Evolutionary conservation across 441 rosid genomes (phyloP), one percentile per base, ranked within the genome.

Genomic region (Pelargonium myrrhifolium): DNA sequence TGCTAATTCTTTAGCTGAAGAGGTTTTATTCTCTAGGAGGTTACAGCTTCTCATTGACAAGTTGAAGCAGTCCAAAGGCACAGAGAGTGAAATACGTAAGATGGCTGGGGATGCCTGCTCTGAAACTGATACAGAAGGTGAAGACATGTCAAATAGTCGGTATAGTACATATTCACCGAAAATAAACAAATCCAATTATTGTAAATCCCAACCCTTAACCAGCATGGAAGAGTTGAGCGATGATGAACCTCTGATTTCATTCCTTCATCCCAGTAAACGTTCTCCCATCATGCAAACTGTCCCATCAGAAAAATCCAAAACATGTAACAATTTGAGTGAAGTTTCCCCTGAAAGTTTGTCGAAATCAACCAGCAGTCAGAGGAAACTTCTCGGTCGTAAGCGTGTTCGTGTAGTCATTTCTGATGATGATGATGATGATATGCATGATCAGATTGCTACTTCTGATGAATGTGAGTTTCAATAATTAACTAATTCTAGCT

Each of bases 381-480:
- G 85, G 77, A 82, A 83, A 76, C 68, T 68, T 76, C 74, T 70
- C 79, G 82, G 87, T 64, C 90, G 89, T 60, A 95, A 95, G 67
- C 90, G 95, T 65, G 60, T 79, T 62, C 88, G 92, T 45, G 64
- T 86, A 21, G 74, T 95, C 75, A 80, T 92, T 78, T 92, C 95
- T 67, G 99, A 92, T 67, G 97, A 92, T 66, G 97, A 89, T 83
- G 99, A 95, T 84, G 86, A 69, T 73, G 97, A 89, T 67, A 71
- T 78, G 47, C 70, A 79, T 49, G 77, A 79, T 77, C 80, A 78
- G 72, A 71, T 79, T 72, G 87, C 85, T 66, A 78, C 83, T 73
- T 81, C 85, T 74, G 83, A 76, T 72, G 87, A 76, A 77, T 70
- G 89, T 85, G 73, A 60, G 87, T 79, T 71, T 75, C 20, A 62